These are phyloP conservation scores for Anthostomella pinea DNA, from an alignment of 2,329 filamentous ascomycete genomes.

Conservation along the genomic window DNA sequence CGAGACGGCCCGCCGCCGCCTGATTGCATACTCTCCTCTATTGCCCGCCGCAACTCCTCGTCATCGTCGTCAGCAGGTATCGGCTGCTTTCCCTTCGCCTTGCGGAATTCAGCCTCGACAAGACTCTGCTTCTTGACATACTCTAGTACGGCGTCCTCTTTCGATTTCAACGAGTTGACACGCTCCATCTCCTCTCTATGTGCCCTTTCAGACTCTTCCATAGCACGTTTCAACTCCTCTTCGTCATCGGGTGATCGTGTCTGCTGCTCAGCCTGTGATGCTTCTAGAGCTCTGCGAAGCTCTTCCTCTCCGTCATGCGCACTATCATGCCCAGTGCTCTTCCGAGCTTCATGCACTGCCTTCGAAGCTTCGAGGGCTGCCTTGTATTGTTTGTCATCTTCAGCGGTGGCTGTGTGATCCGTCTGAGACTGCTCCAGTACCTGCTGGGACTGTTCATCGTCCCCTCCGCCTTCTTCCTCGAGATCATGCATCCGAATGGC, in stretches of 20 bases:
- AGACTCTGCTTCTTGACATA: conserved; percentile 77
- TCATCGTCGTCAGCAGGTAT: conserved; percentile 21
- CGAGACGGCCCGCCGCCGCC: too few relatives aligned
- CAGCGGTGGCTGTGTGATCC: conserved; percentile 18
- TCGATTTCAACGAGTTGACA: conserved; percentile 45
- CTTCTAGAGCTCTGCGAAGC: conserved; percentile 39
- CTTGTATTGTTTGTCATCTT: conserved; percentile 38
- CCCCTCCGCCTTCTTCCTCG: conserved; percentile 16
- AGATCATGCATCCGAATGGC: conserved; percentile 20
- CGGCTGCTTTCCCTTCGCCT: conserved; percentile 34
- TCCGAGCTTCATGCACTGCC: conserved; percentile 16
- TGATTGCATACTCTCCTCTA: conserved; percentile 29
- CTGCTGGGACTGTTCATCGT: conserved; percentile 21
- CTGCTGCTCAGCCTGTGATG: conserved; percentile 33
- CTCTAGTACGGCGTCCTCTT: conserved; percentile 73
- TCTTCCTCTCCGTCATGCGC: conserved; percentile 32
- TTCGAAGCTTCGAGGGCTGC: conserved; percentile 41
- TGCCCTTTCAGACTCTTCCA: conserved; percentile 45
- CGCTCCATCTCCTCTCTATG: conserved; percentile 43
- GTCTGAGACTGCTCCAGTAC: conserved; percentile 25
- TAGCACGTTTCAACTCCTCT: conserved; percentile 43
- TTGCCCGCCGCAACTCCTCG: conserved; percentile 25
- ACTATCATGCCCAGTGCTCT: conserved; percentile 6
- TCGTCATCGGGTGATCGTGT: conserved; percentile 34
- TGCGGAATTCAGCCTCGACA: conserved; percentile 58